Evolutionary conservation across 2,329 filamentous ascomycete species (phyloP), one percentile per base, ranked within the genome.

Genomic region (Elsinoe perseae): DNA sequence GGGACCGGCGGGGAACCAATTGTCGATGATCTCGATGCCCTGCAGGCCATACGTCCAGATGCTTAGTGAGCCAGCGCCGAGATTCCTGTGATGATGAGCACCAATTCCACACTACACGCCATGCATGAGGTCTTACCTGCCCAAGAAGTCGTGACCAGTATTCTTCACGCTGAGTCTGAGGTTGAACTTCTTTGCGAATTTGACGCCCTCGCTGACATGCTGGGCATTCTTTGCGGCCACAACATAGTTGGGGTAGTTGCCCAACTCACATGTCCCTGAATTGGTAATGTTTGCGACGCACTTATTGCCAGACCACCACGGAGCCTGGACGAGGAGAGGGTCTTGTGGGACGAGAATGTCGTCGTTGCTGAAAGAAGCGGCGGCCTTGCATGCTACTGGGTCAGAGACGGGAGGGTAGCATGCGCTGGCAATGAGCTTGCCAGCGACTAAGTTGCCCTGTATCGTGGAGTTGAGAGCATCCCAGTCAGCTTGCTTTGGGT

Each of bases 91-190:
- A n/a, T 12, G 4, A 18, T 50, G 7, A 50, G 44, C 16, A 28
- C 21, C n/a, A 28, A 4, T 28, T 9, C 40, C 12, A 44, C 18
- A 28, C 36, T 28, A 25, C n/a, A 52, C 3, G 16, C 50, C 44
- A 14, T 54, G 10, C 4, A 16, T 46, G 7, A 9, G 5, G 36
- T 40, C 50, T 12, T 44, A 60, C 18, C 61, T 54, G 8, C 61
- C 60, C 8, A 57, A 27, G 56, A 61, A 65, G 42, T 65, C 63
- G 46, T 65, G 64, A 10, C 64, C 63, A 28, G 62, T 62, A 34
- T 63, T 63, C 56, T 60, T 62, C 36, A 63, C 55, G 12, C 58
- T 59, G 7, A 63, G 52, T 10, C 59, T 57, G 32, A 63, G 55
- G 32, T 61, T 61, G 20, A 57, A 58, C 28, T 59, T 58, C 23